Conservation (phyloP, 2,329 filamentous ascomycete genomes). For the Pyricularia sp. region DNA sequence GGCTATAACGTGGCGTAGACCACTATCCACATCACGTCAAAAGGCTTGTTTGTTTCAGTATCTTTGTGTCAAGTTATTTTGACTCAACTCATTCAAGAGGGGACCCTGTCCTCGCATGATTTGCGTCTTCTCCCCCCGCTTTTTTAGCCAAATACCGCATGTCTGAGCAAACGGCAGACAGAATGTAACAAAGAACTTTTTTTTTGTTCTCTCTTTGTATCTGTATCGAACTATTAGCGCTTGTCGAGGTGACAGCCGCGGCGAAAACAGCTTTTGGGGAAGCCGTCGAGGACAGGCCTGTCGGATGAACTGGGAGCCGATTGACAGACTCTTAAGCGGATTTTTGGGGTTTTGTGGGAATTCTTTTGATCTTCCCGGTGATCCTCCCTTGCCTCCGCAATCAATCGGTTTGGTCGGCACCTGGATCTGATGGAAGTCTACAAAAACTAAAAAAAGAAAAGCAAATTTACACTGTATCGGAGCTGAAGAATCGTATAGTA, state of each 20-base stretch:
- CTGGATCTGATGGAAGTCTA: not conserved
- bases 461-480: not conserved
- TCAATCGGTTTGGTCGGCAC: not conserved
- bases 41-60: not conserved
- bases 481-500: not conserved
- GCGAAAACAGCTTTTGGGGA: not conserved
- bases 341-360: not conserved
- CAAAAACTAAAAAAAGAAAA: not conserved
- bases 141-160: not conserved
- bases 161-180: not conserved
- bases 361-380: not conserved
- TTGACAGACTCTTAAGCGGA: not conserved
- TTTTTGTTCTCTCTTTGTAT: too few relatives aligned
- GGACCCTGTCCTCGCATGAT: not conserved
- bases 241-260: not conserved
- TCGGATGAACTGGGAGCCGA: not conserved
- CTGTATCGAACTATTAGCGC: not conserved
- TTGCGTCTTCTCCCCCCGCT: not conserved
- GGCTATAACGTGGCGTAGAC: not conserved
- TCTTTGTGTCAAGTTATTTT: not conserved
- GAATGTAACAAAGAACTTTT: not conserved
- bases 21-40: not conserved
- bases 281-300: not conserved
- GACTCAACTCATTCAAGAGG: not conserved
- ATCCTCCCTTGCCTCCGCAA: not conserved